A percentile compares a stretch with the other conserved stretches of the same genome.
Conservation (phyloP, 805 yeast species). For the Ascoidea tarda region DNA sequence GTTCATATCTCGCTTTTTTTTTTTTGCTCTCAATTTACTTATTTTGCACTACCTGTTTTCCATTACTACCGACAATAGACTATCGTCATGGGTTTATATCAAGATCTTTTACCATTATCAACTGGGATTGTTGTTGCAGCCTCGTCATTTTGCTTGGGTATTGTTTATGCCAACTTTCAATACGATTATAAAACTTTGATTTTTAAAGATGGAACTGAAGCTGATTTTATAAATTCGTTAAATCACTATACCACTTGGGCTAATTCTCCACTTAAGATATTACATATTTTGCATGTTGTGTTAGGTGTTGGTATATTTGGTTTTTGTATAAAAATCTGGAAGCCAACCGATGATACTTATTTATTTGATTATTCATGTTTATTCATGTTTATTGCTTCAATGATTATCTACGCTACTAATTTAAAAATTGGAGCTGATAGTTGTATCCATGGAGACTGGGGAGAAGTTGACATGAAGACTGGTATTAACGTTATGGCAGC, state of each 20-base stretch:
- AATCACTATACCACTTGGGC: conserved; percentile 68
- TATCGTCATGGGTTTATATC: conserved; percentile 14
- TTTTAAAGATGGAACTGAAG: conserved; percentile 33
- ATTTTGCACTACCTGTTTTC: no score
- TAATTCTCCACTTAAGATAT: conserved; percentile 39
- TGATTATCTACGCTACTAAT: conserved; percentile 77
- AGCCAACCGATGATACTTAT: conserved; percentile 75
- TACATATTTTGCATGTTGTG: conserved; percentile 49
- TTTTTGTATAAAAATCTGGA: conserved; percentile 61
- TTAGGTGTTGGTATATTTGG: conserved; percentile 58
- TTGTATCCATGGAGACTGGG: conserved; percentile 70
- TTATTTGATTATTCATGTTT: conserved; percentile 84
- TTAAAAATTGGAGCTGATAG: conserved; percentile 67
- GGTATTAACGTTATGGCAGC: conserved; percentile 92
- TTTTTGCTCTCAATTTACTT: no score
- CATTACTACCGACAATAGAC: no score
- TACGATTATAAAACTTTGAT: conserved; percentile 72
- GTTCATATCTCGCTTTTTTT: no score
- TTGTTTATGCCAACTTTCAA: conserved; percentile 63
- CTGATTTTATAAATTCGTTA: conserved; percentile 46
- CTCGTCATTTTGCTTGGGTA: conserved; percentile 69
- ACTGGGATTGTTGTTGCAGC: conserved; percentile 28
- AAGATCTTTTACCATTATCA: conserved; percentile 31
- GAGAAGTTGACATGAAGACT: conserved; percentile 76
- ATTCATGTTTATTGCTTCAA: conserved; percentile 54